These are phyloP conservation scores for bread wheat (Triticum aestivum) DNA, from an alignment of 176 grass and related monocot species.

Conservation along the genomic window IWGSC_CS_RefSeq_v2.1 NC_057807.1:123440652-123441151, in stretches of 20 bases:
- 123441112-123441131: conserved; percentile 21
- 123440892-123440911: background rate
- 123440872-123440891: background rate
- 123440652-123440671: too few relatives aligned
- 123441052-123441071: background rate
- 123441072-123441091: background rate
- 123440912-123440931: background rate
- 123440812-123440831: too few relatives aligned
- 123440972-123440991: conserved; percentile 1
- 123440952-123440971: background rate
- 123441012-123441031: conserved; percentile 26
- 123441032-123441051: conserved; percentile 13
- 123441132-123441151: conserved; percentile 31
- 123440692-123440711: too few relatives aligned
- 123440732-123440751: too few relatives aligned
- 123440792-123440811: too few relatives aligned
- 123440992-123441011: conserved; percentile 27
- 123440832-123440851: too few relatives aligned
- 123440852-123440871: too few relatives aligned
- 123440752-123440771: too few relatives aligned
- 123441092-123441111: background rate
- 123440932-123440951: background rate
- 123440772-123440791: too few relatives aligned
- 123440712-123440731: too few relatives aligned
- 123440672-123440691: too few relatives aligned